Base-by-base conservation (phyloP, 805 yeast genomes). In the Ogataea neopini region DNA sequence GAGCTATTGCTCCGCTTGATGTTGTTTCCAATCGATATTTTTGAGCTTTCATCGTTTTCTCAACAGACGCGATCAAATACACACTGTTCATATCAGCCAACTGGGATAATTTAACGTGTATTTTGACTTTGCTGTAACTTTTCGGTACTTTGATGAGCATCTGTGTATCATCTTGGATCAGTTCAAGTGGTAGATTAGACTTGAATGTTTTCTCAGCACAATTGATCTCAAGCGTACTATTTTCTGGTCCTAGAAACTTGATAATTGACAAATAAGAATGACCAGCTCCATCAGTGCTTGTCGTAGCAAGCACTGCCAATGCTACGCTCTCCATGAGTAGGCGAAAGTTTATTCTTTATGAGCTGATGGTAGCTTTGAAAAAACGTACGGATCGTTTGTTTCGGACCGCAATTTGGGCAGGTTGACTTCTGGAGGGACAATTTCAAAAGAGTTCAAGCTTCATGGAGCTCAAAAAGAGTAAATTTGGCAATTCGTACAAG, bases 121-220 rank as follows among this genome's bases (percentile, higher is more conserved):
- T 23, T 13, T 44, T 33, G 5, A 51, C 44, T 5, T 9, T 18
- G 14, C 25, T 18, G 33, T 30, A 37, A 2, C 9, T 18, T 15
- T 36, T 13, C 8, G 54, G 53, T 15, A 53, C 30, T 15, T 49
- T 53, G 28, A 53, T 17, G 8, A 51, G 36, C 45, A 50, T 15
- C 6, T 40, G 35, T 5, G 28, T 30, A 2, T 30, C 45, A 30
- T 50, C 43, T 37, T 53, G 54, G 30, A 53, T 48, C 29, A 53
- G n/a, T 20, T 40, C 43, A 7, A 40, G n/a, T 10, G 43, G 43
- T 4, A 11, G 28, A 11, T 39, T 33, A 5, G 17, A n/a, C 4
- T 29, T 39, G 14, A 39, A 10, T 17, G 26, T 39, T 20, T 39
- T 39, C n/a, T 26, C 33, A 6, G 33, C 17, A 32, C 42, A 39